These are phyloP conservation scores for Olyra latifolia DNA, from an alignment of 176 grass and related monocot species.

Conservation along the genomic window DNA sequence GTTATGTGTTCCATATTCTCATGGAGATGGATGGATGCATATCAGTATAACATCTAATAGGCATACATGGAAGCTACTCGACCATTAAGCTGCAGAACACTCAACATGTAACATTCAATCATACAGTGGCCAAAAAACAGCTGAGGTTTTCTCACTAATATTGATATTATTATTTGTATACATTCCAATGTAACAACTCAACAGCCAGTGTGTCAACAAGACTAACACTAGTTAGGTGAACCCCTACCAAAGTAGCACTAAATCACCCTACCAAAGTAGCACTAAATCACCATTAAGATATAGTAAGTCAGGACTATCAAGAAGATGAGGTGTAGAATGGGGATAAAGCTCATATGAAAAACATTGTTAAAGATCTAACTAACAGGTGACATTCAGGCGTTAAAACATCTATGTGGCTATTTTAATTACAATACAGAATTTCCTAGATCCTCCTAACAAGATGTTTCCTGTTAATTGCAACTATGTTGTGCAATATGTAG, in stretches of 20 bases:
- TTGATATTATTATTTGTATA: background rate
- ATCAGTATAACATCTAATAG: background rate
- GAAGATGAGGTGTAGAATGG: background rate
- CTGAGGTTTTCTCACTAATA: background rate
- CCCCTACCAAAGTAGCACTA: background rate
- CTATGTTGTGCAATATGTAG: background rate
- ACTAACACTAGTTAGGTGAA: background rate
- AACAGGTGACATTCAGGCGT: background rate
- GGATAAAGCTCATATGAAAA: background rate
- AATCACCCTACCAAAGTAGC: background rate
- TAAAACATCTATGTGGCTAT: background rate
- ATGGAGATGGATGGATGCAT: background rate
- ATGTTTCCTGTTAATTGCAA: background rate
- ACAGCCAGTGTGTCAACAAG: background rate
- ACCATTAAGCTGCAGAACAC: background rate
- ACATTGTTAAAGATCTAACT: background rate
- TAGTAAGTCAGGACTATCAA: background rate
- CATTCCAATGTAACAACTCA: background rate
- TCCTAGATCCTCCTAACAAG: background rate
- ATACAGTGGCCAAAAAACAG: background rate
- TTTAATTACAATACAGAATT: background rate
- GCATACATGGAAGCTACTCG: background rate
- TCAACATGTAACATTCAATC: slow-evolving; percentile 3
- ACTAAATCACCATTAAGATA: background rate
- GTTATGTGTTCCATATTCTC: background rate